Conservation (phyloP, 805 yeast genomes). For the Saturnispora kantuleensis region DNA sequence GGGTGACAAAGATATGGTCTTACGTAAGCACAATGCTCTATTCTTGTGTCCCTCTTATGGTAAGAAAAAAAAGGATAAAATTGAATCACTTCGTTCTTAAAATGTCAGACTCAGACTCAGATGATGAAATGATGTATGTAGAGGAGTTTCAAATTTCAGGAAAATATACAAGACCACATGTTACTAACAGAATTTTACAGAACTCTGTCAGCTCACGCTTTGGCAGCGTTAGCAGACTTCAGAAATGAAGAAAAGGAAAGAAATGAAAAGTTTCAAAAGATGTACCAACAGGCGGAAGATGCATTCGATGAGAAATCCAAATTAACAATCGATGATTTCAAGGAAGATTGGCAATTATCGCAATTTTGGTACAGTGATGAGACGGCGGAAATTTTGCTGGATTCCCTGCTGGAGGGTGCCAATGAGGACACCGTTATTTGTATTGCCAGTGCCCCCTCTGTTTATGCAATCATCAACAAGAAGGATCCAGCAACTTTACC, state of each 20-base stretch:
- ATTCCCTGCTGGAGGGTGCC: conserved; percentile 69
- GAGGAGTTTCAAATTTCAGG: neutral
- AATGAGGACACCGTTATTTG: conserved; percentile 61
- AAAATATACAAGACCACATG: neutral
- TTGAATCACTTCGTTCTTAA: neutral
- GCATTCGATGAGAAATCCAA: conserved; percentile 30
- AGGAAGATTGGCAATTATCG: conserved; percentile 91
- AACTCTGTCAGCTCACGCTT: conserved; percentile 37
- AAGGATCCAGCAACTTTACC: conserved; percentile 44
- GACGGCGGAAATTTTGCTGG: conserved; percentile 61
- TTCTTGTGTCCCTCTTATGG: neutral
- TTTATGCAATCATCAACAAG: conserved; percentile 68
- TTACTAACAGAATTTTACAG: conserved; percentile 16
- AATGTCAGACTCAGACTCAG: conserved; percentile 19
- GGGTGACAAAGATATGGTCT: too few species aligned
- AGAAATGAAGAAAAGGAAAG: conserved; percentile 51
- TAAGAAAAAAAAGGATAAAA: neutral
- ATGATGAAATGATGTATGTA: conserved; percentile 24
- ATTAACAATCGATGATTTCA: conserved; percentile 53
- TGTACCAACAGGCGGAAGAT: conserved; percentile 50
- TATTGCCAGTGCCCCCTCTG: conserved; percentile 85
- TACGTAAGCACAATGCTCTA: too few species aligned
- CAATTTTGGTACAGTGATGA: conserved; percentile 82
- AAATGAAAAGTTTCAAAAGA: conserved; percentile 42
- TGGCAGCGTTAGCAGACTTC: conserved; percentile 56